Evolutionary conservation across 2,329 filamentous ascomycete species (phyloP).

Genomic region (Monosporascus sp.): DNA sequence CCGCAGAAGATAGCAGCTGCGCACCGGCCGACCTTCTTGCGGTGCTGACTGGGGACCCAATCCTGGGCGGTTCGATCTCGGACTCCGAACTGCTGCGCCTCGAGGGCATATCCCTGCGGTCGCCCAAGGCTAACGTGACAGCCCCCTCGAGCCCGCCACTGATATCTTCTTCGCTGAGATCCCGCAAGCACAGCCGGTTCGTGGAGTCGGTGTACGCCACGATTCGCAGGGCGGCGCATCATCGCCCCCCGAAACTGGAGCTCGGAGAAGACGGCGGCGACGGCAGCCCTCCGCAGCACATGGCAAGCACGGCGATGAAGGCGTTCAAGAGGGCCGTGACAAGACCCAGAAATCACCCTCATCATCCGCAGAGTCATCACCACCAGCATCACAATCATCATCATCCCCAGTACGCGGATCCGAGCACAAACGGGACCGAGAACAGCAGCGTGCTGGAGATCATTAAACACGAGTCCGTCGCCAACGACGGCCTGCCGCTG

Average conservation of each 20-base stretch:
- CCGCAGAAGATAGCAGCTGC: constrained; percentile 7
- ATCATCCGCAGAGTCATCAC: background rate
- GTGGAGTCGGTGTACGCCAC: constrained; percentile 23
- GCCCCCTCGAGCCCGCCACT: constrained; percentile 19
- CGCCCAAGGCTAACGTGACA: constrained; percentile 18
- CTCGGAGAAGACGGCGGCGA: background rate
- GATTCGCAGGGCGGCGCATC: constrained; percentile 19
- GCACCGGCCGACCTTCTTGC: constrained; percentile 10
- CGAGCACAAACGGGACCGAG: constrained; percentile 4
- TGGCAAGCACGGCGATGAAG: background rate
- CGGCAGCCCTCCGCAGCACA: background rate
- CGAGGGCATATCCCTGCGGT: constrained; percentile 41
- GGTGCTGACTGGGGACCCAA: constrained; percentile 16
- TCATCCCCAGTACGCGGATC: background rate
- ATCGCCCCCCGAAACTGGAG: constrained; percentile 8
- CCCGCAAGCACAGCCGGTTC: constrained; percentile 22
- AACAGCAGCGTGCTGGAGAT: constrained; percentile 9
- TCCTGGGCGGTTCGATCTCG: constrained; percentile 36
- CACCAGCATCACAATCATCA: background rate
- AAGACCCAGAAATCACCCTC: background rate
- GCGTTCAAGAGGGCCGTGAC: background rate
- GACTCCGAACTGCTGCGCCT: constrained; percentile 43
- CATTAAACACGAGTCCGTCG: constrained; percentile 14
- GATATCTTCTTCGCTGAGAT: constrained; percentile 18
- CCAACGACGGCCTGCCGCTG: constrained; percentile 18